phyloP scores from a whole-genome alignment of 129 eudicot species.

The Escallonia herrerae region DNA sequence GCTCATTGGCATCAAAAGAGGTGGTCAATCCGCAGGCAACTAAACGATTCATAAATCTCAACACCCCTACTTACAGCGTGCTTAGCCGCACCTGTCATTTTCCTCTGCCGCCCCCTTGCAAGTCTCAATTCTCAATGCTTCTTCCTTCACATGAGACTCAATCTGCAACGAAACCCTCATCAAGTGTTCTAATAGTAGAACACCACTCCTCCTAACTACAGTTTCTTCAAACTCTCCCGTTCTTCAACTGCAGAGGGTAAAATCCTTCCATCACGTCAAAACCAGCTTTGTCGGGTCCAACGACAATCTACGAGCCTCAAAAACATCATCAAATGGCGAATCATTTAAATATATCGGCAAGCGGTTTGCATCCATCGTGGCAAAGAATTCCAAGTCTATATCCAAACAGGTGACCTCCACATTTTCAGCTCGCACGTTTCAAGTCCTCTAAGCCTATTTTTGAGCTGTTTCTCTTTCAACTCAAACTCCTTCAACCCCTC shows the following conservation, averaged over 20 bases:
- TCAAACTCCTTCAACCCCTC: not conserved
- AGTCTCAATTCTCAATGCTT: conserved; percentile 9
- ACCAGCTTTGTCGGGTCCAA: conserved; percentile 29
- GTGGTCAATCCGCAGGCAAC: conserved; percentile 18
- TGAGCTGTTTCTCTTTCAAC: not conserved
- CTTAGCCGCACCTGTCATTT: conserved; percentile 7
- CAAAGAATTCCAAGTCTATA: not conserved
- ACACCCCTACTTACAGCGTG: conserved; percentile 13
- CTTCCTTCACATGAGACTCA: conserved; percentile 8
- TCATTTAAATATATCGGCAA: conserved; percentile 1
- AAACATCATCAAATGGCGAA: conserved; percentile 13
- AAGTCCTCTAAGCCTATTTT: not conserved
- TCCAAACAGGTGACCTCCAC: not conserved
- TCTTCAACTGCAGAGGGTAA: conserved; percentile 22
- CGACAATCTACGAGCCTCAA: conserved; percentile 12
- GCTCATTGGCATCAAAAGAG: conserved; percentile 17
- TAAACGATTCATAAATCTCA: conserved; percentile 29
- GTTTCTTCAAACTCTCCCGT: conserved; percentile 5
- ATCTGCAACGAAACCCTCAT: conserved; percentile 13
- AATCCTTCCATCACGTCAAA: conserved; percentile 37
- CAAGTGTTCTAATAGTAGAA: conserved; percentile 27
- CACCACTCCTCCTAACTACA: conserved; percentile 26
- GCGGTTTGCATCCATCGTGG: not conserved
- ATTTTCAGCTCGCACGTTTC: not conserved
- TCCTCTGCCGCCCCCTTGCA: conserved; percentile 21